Evolutionary conservation across 2,329 filamentous ascomycete genomes (phyloP), one percentile per base, ranked within the genome.

Genomic region (Leptosphaerulina australis): DNA sequence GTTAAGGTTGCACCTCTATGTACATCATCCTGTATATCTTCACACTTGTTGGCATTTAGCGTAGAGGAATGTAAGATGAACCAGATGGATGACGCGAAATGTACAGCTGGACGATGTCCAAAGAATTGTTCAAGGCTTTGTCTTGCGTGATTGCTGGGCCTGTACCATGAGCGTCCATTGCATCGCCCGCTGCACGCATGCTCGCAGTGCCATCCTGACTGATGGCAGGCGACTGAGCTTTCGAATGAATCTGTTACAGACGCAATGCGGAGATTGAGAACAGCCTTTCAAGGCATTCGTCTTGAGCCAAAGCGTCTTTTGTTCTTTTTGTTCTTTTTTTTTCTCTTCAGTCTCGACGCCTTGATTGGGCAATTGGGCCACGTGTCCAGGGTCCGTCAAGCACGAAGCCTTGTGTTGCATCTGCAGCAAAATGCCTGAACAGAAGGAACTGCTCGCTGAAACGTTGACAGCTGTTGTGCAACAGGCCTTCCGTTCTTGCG

Each of bases 1-100:
- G 84, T 73, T 87, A 60, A 71, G 53, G 54, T 46, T 14, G 44
- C 37, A 40, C 26, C 36, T 41, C 61, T 74, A 48, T 64, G 55
- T 58, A 44, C 45, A 56, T 55, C 40, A 50, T 33, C 33, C 38
- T 59, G 49, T 56, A 36, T 52, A 47, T 55, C 30, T 31, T 37
- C 45, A 33, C 49, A 53, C 44, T 52, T 49, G 37, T 56, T 50
- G 28, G 43, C 43, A 50, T 51, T 50, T 60, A 56, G 46, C 53
- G 45, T 53, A 52, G 57, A 43, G 15, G 35, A 59, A 53, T 56
- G 36, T 44, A 55, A 26, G 33, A 58, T 47, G 33, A 20, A 20
- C 38, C 41, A 46, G 25, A 9, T 34, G 11, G 18, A n/a, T 11
- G 24, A 20, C 11, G 17, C 17, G 15, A 12, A 30, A 14, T 11